A percentile compares a stretch with the other conserved stretches of the same genome.
Evolutionary conservation across 805 yeast genomes (phyloP).

Genomic region (Millerozyma miso): DNA sequence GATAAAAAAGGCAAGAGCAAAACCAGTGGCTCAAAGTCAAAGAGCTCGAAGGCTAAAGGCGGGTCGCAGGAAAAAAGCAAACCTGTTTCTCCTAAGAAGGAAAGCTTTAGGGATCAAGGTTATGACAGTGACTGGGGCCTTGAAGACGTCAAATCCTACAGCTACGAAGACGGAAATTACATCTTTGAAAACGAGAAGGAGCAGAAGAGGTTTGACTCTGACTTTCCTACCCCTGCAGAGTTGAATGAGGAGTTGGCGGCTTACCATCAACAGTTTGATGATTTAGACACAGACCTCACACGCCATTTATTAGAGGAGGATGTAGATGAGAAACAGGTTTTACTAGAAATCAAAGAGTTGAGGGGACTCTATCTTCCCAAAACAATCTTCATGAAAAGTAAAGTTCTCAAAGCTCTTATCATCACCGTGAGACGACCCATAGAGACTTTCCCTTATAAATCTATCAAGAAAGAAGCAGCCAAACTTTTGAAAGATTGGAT

Average conservation of each 20-base stretch:
- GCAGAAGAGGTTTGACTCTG: constrained; percentile 21
- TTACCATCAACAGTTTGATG: constrained; percentile 15
- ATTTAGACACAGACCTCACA: constrained; percentile 10
- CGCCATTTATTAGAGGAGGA: constrained; percentile 4
- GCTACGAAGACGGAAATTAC: constrained; percentile 25
- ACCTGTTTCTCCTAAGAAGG: constrained; percentile 3
- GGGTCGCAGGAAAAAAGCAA: constrained; percentile 4
- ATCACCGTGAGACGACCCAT: constrained; percentile 26
- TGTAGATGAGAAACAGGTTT: constrained; percentile 13
- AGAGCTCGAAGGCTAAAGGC: constrained; percentile 9
- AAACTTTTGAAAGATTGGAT: constrained; percentile 18
- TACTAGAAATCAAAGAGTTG: constrained; percentile 14
- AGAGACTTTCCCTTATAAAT: constrained; percentile 13
- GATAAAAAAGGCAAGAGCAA: constrained; percentile 6
- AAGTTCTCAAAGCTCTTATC: constrained; percentile 27
- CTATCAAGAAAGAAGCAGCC: constrained; percentile 15
- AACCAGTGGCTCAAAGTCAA: background rate
- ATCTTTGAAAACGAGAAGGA: constrained; percentile 30
- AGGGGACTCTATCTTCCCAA: constrained; percentile 22
- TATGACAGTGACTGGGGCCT: constrained; percentile 43
- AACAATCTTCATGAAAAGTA: constrained; percentile 26
- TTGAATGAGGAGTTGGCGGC: constrained; percentile 15
- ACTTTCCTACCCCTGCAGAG: constrained; percentile 21
- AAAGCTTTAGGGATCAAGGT: constrained; percentile 11
- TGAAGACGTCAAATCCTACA: constrained; percentile 29